These are phyloP conservation scores for Daldinia bambusicola DNA, from an alignment of 495 filamentous ascomycete species.

Conservation along the genomic window DNA sequence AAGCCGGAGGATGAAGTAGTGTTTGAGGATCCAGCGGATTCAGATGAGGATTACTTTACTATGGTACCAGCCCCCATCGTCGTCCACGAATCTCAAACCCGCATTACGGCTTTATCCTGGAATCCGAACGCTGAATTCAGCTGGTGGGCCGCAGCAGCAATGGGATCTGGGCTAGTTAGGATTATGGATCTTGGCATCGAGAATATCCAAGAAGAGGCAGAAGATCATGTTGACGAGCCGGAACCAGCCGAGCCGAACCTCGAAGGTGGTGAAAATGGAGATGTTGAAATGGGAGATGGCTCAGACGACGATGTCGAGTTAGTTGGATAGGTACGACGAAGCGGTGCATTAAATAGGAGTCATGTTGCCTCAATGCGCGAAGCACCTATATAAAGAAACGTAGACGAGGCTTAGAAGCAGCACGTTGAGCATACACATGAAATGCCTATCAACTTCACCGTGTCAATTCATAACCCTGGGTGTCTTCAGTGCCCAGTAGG, in stretches of 20 bases:
- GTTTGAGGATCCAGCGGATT: conserved; percentile 26
- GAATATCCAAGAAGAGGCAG: neutral
- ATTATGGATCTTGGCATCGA: conserved; percentile 60
- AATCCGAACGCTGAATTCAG: conserved; percentile 60
- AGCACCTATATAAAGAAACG: neutral
- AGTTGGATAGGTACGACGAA: neutral
- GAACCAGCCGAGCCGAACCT: neutral
- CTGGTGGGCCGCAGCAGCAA: conserved; percentile 64
- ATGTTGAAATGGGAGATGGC: conserved; percentile 25
- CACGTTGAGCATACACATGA: neutral
- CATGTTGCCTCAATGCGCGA: neutral
- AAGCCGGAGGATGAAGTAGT: conserved; percentile 42
- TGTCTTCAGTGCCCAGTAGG: too few relatives aligned
- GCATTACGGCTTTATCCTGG: conserved; percentile 58
- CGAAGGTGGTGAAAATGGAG: conserved; percentile 1
- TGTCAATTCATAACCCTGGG: neutral
- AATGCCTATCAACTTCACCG: neutral
- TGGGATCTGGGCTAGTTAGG: conserved; percentile 59
- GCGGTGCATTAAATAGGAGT: neutral
- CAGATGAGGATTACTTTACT: conserved; percentile 41
- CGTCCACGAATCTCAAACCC: conserved; percentile 57
- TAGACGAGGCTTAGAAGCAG: neutral
- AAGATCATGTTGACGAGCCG: conserved; percentile 9
- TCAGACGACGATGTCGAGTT: conserved; percentile 35
- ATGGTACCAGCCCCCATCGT: conserved; percentile 52